phyloP scores from a whole-genome alignment of 768 basidiomycete genomes.

The Auricularia cornea region DNA sequence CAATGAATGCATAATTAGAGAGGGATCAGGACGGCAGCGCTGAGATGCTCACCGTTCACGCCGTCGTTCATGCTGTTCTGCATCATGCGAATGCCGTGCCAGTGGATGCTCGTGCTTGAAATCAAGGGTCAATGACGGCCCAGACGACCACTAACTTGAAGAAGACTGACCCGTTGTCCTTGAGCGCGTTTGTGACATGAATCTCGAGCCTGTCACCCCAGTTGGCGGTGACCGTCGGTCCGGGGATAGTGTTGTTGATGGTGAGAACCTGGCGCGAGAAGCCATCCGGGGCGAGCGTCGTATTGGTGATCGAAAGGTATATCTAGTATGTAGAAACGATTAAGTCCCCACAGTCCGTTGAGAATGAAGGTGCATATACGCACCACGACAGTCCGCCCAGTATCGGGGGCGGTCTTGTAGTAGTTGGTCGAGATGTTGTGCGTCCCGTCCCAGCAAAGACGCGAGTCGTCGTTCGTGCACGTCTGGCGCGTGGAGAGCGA shows the following conservation, averaged over 20 bases:
- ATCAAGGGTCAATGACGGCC: not conserved
- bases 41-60: not conserved
- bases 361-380: not conserved
- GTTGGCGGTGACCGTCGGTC: not conserved
- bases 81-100: not conserved
- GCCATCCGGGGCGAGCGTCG: not conserved
- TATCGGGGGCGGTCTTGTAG: not conserved
- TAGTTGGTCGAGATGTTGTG: not conserved
- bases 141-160: not conserved
- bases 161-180: not conserved
- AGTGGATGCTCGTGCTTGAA: slow-evolving; percentile 1
- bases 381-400: not conserved
- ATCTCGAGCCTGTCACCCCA: not conserved
- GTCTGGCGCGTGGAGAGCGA: not conserved
- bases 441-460: not conserved
- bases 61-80: not conserved
- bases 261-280: not conserved
- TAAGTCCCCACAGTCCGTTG: no score
- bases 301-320: not conserved
- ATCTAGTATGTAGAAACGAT: no score
- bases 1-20: no score
- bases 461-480: not conserved
- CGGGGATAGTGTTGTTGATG: not conserved
- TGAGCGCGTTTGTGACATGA: not conserved
- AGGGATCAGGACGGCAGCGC: no score